Evolutionary conservation across 2,329 filamentous ascomycete genomes (phyloP).

Genomic region (Fusarium sp.): DNA sequence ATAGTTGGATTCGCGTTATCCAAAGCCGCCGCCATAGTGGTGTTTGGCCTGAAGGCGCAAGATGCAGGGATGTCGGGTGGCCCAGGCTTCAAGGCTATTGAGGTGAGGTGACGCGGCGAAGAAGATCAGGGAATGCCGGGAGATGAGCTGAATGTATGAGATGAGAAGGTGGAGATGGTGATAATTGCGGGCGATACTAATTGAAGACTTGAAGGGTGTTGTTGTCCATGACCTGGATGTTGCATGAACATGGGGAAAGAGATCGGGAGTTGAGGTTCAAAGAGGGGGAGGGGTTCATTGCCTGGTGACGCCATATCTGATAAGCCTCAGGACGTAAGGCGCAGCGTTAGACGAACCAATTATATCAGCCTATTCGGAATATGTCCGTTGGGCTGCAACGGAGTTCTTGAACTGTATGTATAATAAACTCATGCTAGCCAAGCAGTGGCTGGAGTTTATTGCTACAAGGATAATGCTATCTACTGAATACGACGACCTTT

Average conservation of each 20-base stretch:
- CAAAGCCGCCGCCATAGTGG: conserved; percentile 50
- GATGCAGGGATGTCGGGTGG: conserved; percentile 28
- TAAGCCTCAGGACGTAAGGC: conserved; percentile 37
- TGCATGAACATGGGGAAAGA: conserved; percentile 28
- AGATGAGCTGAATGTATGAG: conserved; percentile 18
- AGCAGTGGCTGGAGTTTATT: neutral
- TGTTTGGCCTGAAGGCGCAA: conserved; percentile 12
- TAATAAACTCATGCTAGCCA: neutral
- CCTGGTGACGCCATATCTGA: conserved; percentile 41
- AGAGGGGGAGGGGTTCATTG: conserved; percentile 39
- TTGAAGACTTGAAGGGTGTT: conserved; percentile 19
- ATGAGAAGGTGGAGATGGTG: conserved; percentile 37
- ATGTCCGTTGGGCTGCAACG: conserved; percentile 3
- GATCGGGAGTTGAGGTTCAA: conserved; percentile 24
- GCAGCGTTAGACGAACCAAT: conserved; percentile 30
- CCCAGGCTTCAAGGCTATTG: conserved; percentile 24
- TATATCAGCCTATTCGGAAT: neutral
- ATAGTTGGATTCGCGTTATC: conserved; percentile 95
- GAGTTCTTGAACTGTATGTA: neutral
- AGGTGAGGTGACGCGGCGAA: conserved; percentile 17
- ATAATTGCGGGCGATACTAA: conserved; percentile 25
- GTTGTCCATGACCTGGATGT: conserved; percentile 33
- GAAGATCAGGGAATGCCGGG: conserved; percentile 5
- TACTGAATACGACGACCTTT: neutral
- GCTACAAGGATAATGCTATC: conserved; percentile 1